Conservation (phyloP, 2,329 filamentous ascomycete genomes). For the Aspergillus sp. region DNA sequence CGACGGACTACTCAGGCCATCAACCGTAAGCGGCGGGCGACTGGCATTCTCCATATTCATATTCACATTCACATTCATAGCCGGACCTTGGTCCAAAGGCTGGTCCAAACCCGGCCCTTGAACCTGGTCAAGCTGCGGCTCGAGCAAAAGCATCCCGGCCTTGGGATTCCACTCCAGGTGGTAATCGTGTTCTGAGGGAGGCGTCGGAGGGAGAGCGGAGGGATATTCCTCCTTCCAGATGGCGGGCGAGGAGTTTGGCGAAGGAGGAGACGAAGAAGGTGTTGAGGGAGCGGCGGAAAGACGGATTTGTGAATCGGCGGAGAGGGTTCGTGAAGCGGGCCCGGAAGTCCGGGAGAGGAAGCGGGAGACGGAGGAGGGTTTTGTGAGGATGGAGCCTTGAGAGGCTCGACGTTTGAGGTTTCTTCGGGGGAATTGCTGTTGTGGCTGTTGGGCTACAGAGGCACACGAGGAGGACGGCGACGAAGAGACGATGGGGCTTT, state of each 20-base stretch:
- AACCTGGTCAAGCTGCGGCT: constrained; percentile 19
- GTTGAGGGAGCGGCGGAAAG: constrained; percentile 27
- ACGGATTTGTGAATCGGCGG: constrained; percentile 23
- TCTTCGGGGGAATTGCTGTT: neutral
- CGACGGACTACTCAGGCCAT: constrained; percentile 24
- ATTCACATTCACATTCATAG: neutral
- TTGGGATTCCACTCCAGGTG: constrained; percentile 31
- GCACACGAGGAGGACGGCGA: constrained; percentile 13
- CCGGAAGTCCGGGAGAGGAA: constrained; percentile 30
- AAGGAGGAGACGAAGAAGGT: constrained; percentile 24
- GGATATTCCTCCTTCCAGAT: constrained; percentile 27
- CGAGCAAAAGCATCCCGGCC: constrained; percentile 25
- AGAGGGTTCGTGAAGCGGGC: constrained; percentile 17
- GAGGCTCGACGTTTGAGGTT: constrained; percentile 31
- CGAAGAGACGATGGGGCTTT: constrained; percentile 24
- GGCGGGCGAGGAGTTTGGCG: constrained; percentile 24
- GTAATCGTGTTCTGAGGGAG: constrained; percentile 35
- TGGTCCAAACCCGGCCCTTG: constrained; percentile 14
- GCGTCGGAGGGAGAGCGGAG: constrained; percentile 33
- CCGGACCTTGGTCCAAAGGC: constrained; percentile 23
- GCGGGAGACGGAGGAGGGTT: constrained; percentile 29
- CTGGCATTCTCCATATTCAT: constrained; percentile 18
- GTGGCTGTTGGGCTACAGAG: neutral
- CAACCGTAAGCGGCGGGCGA: constrained; percentile 16
- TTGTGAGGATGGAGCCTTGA: constrained; percentile 29